These are phyloP conservation scores for Scortechinia acanthostroma DNA, from an alignment of 2,329 filamentous ascomycete genomes.

Conservation along the genomic window DNA sequence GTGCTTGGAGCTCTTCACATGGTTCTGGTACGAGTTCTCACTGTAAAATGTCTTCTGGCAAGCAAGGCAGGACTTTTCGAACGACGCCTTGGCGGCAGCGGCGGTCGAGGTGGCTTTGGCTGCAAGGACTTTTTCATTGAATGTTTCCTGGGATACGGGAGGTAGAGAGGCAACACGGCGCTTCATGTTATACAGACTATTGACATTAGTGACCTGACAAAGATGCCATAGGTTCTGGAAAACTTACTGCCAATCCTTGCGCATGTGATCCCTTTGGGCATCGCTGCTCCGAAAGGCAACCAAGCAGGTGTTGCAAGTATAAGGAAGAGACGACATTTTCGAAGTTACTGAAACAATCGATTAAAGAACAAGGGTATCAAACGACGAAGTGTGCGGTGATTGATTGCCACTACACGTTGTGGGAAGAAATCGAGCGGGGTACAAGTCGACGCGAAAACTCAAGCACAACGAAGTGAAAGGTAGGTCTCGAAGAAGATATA, in stretches of 20 bases:
- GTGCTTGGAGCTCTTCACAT: slow-evolving; percentile 85
- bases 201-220: slow-evolving; percentile 6
- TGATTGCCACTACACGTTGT: too few relatives aligned
- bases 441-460: too few relatives aligned
- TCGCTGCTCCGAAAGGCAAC: slow-evolving; percentile 93
- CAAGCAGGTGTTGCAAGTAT: slow-evolving; percentile 96
- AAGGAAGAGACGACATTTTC: slow-evolving; percentile 65
- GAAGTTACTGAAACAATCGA: neutral
- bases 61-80: slow-evolving; percentile 73
- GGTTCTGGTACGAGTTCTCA: slow-evolving; percentile 91
- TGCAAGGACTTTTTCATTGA: slow-evolving; percentile 90
- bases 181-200: slow-evolving; percentile 89
- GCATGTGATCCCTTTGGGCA: slow-evolving; percentile 91
- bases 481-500: too few relatives aligned
- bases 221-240: slow-evolving; percentile 5
- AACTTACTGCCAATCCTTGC: slow-evolving; percentile 94
- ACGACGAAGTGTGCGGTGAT: neutral
- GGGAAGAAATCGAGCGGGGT: too few relatives aligned
- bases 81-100: slow-evolving; percentile 80
- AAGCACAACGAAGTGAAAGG: too few relatives aligned
- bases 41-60: slow-evolving; percentile 94
- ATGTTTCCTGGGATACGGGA: slow-evolving; percentile 83
- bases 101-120: slow-evolving; percentile 79
- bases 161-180: slow-evolving; percentile 84
- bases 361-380: neutral